Evolutionary conservation across 2,329 filamentous ascomycete genomes (phyloP).

Genomic region (Xylariales sp.): DNA sequence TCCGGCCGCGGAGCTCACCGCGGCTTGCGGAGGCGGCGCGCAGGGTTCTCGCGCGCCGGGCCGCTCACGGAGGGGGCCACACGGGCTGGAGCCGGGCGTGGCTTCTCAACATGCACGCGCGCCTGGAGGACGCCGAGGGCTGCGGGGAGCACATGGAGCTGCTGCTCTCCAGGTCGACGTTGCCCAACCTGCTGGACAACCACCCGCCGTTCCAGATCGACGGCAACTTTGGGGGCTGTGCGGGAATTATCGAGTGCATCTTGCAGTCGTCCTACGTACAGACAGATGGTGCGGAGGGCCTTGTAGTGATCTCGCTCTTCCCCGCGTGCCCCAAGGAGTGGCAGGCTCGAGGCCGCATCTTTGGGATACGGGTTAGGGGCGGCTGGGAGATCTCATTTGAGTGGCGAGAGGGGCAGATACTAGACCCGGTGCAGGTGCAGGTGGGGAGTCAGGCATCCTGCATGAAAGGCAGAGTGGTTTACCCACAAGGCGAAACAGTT

Average conservation of each 20-base stretch:
- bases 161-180: conserved; percentile 30
- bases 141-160: conserved; percentile 4
- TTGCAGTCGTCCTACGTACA: conserved; percentile 27
- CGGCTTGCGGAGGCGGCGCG: conserved; percentile 21
- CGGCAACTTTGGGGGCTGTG: conserved; percentile 44
- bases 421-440: background rate
- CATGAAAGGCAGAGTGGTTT: background rate
- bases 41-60: conserved; percentile 22
- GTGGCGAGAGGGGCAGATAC: conserved; percentile 22
- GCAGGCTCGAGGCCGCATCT: conserved; percentile 26
- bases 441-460: background rate
- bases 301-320: conserved; percentile 25
- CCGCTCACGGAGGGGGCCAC: conserved; percentile 33
- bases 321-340: conserved; percentile 32
- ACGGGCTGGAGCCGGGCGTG: conserved; percentile 50
- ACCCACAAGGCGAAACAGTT: background rate
- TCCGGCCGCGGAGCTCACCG: conserved; percentile 20
- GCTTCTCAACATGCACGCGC: conserved; percentile 43
- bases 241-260: conserved; percentile 41
- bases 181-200: conserved; percentile 39
- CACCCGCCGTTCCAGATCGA: conserved; percentile 46
- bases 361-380: conserved; percentile 27
- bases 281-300: background rate
- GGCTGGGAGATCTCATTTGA: conserved; percentile 31
- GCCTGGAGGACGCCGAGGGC: conserved; percentile 26